Base-by-base conservation (phyloP, 306 rosid genomes). In the Vigna radiata region DNA sequence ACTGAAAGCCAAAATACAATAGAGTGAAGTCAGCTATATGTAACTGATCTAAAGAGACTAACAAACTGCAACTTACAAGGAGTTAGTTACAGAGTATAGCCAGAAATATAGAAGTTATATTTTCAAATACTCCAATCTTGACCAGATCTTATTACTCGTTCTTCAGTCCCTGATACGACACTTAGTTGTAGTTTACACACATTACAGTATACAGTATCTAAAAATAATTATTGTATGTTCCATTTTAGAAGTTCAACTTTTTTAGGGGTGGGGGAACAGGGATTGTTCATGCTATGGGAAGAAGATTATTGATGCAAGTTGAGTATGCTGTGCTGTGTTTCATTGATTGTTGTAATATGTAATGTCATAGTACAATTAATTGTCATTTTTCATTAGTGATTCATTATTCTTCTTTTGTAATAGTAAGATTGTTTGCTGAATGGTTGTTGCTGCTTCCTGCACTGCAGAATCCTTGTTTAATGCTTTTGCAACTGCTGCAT, bases 401-500 rank as follows among this genome's bases (percentile, higher is more conserved):
- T 76, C 21, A 18, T 74, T 79, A 54, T 70, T 39, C 23, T 68
- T 76, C 62, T 79, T 67, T 72, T 0, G 27, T 36, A 48, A 17
- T 56, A 56, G 12, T 46, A 53, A 76, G 68, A 66, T 59, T 68
- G 14, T 77, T 39, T 63, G 33, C 53, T 79, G 79, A 81, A 58
- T 67, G 61, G 46, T 43, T 25, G 21, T 46, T 54, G 68, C 64
- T 83, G 31, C 53, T 73, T 71, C 77, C 53, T 87, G 46, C 46
- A 64, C 13, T 86, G 86, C 95, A 94, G 98, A 94, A 79, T 94
- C 98, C 80, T 87, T 94, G 69, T 94, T 94, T 67, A 92, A 92
- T 87, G 98, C 97, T 73, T 94, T 94, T 87, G 98, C 98, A 46
- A 94, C 96, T 54, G 98, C 97, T 36, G 96, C 98, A 23, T 92